phyloP scores from a whole-genome alignment of 2,329 filamentous ascomycete species.

The Aspergillus versicolor region DNA sequence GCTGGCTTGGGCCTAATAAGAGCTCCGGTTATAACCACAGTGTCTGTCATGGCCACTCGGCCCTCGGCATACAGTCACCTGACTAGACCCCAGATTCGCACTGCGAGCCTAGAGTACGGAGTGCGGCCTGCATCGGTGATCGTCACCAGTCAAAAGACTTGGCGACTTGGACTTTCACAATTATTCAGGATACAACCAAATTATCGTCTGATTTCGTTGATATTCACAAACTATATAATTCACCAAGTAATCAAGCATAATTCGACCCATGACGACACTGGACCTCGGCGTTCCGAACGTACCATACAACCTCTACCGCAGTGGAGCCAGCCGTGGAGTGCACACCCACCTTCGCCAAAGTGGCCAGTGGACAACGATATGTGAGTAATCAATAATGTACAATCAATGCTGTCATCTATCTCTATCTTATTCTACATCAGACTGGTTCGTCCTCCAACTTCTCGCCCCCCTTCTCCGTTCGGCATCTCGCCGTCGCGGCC shows the following conservation, averaged over 20 bases:
- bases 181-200: no score
- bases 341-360: no score
- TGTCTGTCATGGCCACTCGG: background rate
- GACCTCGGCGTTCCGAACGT: no score
- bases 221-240: no score
- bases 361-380: background rate
- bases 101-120: no score
- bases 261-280: no score
- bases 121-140: background rate
- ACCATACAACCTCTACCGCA: no score
- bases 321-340: background rate
- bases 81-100: conserved; percentile 7
- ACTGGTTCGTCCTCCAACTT: conserved; percentile 88
- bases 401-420: background rate
- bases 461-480: conserved; percentile 84
- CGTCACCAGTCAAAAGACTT: no score
- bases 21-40: background rate
- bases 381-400: conserved; percentile 4
- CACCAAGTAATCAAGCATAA: no score
- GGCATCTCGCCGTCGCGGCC: conserved; percentile 94
- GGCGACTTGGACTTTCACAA: no score
- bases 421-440: conserved; percentile 65
- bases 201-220: no score
- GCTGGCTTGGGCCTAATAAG: background rate
- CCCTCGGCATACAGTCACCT: conserved; percentile 9